phyloP scores from a whole-genome alignment of 2,329 filamentous ascomycete species.

The Apiospora arundinis region DNA sequence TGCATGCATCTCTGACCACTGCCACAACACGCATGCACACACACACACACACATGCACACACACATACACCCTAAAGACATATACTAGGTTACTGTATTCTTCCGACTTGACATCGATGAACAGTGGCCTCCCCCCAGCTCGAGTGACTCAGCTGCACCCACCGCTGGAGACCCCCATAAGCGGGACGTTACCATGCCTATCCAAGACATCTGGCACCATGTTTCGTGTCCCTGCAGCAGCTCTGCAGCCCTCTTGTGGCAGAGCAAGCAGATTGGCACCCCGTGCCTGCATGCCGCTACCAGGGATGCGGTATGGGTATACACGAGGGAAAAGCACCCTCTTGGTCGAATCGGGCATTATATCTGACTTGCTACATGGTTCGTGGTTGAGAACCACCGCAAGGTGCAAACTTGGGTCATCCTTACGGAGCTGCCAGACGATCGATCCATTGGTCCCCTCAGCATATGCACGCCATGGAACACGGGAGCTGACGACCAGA shows the following conservation, averaged over 20 bases:
- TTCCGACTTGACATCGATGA: background rate
- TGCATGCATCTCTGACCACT: background rate
- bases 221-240: conserved; percentile 8
- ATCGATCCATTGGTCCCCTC: conserved; percentile 15
- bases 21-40: background rate
- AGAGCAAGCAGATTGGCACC: background rate
- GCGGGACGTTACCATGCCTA: conserved; percentile 3
- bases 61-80: background rate
- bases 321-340: background rate
- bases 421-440: background rate
- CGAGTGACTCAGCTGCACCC: background rate
- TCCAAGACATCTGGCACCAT: conserved; percentile 2
- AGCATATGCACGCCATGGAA: background rate
- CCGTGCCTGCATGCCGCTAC: conserved; percentile 3
- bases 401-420: background rate
- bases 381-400: background rate
- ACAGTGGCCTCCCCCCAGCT: background rate
- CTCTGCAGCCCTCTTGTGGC: background rate
- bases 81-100: background rate
- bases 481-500: conserved; percentile 6
- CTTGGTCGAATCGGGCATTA: conserved; percentile 8
- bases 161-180: background rate
- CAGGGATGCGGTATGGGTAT: background rate
- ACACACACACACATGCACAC: background rate
- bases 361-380: background rate